Evolutionary conservation across 1,284 basidiomycete species (phyloP).

Genomic region (Naganishia cerealis): DNA sequence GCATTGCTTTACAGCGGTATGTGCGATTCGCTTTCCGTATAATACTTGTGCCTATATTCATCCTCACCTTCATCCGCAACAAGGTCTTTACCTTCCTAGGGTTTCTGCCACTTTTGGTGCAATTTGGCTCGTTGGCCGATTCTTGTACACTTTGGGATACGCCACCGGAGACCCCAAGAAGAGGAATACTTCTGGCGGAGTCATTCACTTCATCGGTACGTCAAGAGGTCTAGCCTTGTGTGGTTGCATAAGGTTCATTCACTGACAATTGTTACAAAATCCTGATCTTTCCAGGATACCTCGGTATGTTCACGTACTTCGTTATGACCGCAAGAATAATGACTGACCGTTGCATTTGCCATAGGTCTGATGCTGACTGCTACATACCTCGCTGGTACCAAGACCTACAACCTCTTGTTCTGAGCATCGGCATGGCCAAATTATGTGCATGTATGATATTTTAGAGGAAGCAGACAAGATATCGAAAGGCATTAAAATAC

Average conservation of each 20-base stretch:
- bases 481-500: constrained; percentile 4
- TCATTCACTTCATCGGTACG: constrained; percentile 28
- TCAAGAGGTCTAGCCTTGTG: not conserved
- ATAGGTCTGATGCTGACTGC: constrained; percentile 26
- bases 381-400: constrained; percentile 25
- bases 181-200: constrained; percentile 23
- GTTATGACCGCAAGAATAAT: no score
- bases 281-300: constrained; percentile 13
- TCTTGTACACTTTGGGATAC: constrained; percentile 35
- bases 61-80: not conserved
- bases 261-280: not conserved
- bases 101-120: constrained; percentile 27
- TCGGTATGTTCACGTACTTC: constrained; percentile 17
- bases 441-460: not conserved
- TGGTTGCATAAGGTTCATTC: not conserved
- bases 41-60: not conserved
- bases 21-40: not conserved
- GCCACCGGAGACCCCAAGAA: constrained; percentile 14
- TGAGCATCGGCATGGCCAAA: not conserved
- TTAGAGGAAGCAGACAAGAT: not conserved
- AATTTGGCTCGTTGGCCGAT: constrained; percentile 32
- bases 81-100: constrained; percentile 29
- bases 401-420: constrained; percentile 15
- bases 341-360: not conserved
- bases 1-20: constrained; percentile 40